Evolutionary conservation across 805 yeast species (phyloP).

Genomic region (Candida sakaeoensis): DNA sequence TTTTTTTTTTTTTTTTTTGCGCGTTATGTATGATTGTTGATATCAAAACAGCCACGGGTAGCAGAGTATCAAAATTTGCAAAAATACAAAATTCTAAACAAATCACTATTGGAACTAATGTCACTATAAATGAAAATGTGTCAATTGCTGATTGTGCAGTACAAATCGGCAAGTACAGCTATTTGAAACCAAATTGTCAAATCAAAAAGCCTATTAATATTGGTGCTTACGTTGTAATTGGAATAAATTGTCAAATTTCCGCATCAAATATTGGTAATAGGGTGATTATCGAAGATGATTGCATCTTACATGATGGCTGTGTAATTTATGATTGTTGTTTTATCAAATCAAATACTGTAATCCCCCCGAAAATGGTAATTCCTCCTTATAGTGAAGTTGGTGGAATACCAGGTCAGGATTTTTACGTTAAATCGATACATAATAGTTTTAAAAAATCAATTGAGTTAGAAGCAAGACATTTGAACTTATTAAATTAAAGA

Average conservation of each 20-base stretch:
- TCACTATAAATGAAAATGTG: conserved; percentile 33
- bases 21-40: conserved; percentile 25
- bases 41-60: conserved; percentile 51
- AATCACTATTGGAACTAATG: conserved; percentile 38
- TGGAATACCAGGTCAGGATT: conserved; percentile 35
- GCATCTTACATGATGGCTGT: conserved; percentile 32
- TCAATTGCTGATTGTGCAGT: conserved; percentile 1
- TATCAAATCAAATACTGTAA: conserved; percentile 34
- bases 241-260: conserved; percentile 26
- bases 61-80: conserved; percentile 41
- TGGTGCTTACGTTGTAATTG: conserved; percentile 48
- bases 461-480: conserved; percentile 32
- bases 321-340: conserved; percentile 52
- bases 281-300: conserved; percentile 43
- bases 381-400: conserved; percentile 51
- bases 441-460: conserved; percentile 32
- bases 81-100: conserved; percentile 36
- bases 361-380: conserved; percentile 43
- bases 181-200: conserved; percentile 23
- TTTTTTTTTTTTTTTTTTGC: conserved; percentile 1
- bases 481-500: too few relatives aligned
- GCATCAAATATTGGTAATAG: conserved; percentile 46
- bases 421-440: conserved; percentile 21
- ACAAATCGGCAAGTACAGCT: conserved; percentile 46
- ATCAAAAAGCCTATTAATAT: conserved; percentile 23